Evolutionary conservation across 2,329 filamentous ascomycete species (phyloP).

Genomic region (Cladosporium sp.): DNA sequence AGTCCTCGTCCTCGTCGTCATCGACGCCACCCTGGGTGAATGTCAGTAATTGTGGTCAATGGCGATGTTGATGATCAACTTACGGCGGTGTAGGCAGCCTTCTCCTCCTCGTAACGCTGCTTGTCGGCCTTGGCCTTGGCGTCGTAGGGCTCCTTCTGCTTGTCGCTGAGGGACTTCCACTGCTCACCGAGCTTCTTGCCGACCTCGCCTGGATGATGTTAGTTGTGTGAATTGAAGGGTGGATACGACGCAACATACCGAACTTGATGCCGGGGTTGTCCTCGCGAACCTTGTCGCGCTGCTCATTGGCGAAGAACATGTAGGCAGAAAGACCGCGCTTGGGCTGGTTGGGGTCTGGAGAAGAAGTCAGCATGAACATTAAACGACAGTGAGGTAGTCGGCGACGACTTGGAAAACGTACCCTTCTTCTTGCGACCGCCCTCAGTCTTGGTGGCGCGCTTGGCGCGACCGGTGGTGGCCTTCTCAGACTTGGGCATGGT

Average conservation of each 20-base stretch:
- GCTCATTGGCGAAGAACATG: slow-evolving; percentile 99
- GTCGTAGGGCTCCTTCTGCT: slow-evolving; percentile 92
- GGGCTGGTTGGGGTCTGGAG: slow-evolving; percentile 87
- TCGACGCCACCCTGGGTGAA: slow-evolving; percentile 32
- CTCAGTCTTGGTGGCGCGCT: slow-evolving; percentile 41
- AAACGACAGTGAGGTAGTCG: slow-evolving; percentile 4
- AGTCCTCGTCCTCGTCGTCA: slow-evolving; percentile 41
- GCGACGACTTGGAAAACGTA: slow-evolving; percentile 39
- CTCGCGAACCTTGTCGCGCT: slow-evolving; percentile 95
- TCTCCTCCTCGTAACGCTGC: slow-evolving; percentile 99
- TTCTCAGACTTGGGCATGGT: slow-evolving; percentile 68
- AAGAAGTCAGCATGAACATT: slow-evolving; percentile 21
- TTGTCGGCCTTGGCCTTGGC: slow-evolving; percentile 96
- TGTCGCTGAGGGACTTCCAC: slow-evolving; percentile 95
- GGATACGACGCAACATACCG: slow-evolving; percentile 56
- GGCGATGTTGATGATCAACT: slow-evolving; percentile 39
- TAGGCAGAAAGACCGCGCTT: slow-evolving; percentile 99
- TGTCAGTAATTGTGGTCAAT: slow-evolving; percentile 22
- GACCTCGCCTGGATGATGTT: slow-evolving; percentile 69
- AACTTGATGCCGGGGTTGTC: slow-evolving; percentile 98
- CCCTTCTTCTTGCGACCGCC: slow-evolving; percentile 70
- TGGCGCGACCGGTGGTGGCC: slow-evolving; percentile 60
- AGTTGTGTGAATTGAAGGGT: slow-evolving; percentile 8
- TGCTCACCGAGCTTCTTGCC: slow-evolving; percentile 97
- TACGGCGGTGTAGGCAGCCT: slow-evolving; percentile 82